Evolutionary conservation across 2,329 filamentous ascomycete genomes (phyloP), one percentile per base, ranked within the genome.

Genomic region (Orbilia brochopaga): DNA sequence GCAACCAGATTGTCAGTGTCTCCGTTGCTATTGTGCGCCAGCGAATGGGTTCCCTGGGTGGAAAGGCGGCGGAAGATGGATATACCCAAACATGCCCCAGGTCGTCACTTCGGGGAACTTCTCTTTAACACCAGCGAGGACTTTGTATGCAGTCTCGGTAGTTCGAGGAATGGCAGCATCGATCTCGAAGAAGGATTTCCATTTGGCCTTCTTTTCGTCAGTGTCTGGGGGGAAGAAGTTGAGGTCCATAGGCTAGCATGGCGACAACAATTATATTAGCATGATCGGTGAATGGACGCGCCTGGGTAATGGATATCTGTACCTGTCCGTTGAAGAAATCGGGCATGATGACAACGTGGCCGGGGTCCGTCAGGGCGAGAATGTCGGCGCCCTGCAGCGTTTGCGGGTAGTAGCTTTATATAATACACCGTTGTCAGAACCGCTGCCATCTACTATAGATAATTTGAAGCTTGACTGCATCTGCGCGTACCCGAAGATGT

Each of bases 321-420:
- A 69, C 66, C 75, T 85, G 83, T 78, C 90, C 92, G 70, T 90
- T 85, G 82, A 96, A 96, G 84, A 90, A 93, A 81, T 97, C 92
- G 27, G 92, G 92, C 74, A 97, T 92, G 81, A 92, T 92, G 75
- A 96, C 90, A 19, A 70, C 58, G 56, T 70, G 53, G 19, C 66
- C 59, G 10, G 66, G 66, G 32, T 64, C 66, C 8, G 66, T 70
- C 15, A 70, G 59, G 23, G 66, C 66, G 35, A 70, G 24, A 13
- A 70, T 70, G 23, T 70, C 66, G 19, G 66, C 66, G 11, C 66
- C 66, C 19, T 70, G 66, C n/a, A 70, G 35, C 6, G 59, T 70
- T 19, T 70, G 66, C 13, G 58, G 58, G 55, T 30, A 70, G 51
- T 64, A 64, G 19, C 60, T 64, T 15, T 15, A 27, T 13, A 4